Conservation (phyloP, 768 basidiomycete species). For the Suillus alpinus region DNA sequence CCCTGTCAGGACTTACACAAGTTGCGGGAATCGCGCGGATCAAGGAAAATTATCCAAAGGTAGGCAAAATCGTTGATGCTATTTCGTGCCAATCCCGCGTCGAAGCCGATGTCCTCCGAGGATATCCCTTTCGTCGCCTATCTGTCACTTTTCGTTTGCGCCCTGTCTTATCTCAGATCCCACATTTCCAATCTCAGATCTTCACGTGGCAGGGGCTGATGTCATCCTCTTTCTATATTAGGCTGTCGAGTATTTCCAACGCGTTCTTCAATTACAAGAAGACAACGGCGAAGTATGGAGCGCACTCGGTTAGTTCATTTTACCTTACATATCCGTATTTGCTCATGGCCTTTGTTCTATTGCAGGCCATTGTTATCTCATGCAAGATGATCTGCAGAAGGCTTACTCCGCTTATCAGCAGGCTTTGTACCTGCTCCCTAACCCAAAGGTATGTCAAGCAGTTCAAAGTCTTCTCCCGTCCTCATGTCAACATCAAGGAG, state of each 20-base stretch:
- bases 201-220: conserved; percentile 30
- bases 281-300: conserved; percentile 99
- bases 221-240: conserved; percentile 37
- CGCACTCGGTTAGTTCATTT: conserved; percentile 66
- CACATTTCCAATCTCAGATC: conserved; percentile 22
- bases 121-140: conserved; percentile 20
- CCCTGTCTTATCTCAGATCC: conserved; percentile 15
- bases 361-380: conserved; percentile 92
- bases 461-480: conserved; percentile 6
- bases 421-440: conserved; percentile 91
- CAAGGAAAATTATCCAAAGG: conserved; percentile 97
- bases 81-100: conserved; percentile 20
- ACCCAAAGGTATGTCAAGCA: conserved; percentile 72
- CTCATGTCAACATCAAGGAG: conserved; percentile 45
- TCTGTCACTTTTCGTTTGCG: conserved; percentile 10
- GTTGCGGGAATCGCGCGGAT: conserved; percentile 96
- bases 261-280: conserved; percentile 84
- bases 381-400: conserved; percentile 99
- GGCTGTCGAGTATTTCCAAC: conserved; percentile 97
- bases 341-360: conserved; percentile 13
- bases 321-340: conserved; percentile 14
- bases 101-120: conserved; percentile 28
- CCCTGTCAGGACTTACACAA: conserved; percentile 85
- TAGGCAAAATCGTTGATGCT: conserved; percentile 32
- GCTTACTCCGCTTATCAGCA: conserved; percentile 99